Conservation (phyloP, 768 basidiomycete genomes). For the Tricholoma matsutake region DNA sequence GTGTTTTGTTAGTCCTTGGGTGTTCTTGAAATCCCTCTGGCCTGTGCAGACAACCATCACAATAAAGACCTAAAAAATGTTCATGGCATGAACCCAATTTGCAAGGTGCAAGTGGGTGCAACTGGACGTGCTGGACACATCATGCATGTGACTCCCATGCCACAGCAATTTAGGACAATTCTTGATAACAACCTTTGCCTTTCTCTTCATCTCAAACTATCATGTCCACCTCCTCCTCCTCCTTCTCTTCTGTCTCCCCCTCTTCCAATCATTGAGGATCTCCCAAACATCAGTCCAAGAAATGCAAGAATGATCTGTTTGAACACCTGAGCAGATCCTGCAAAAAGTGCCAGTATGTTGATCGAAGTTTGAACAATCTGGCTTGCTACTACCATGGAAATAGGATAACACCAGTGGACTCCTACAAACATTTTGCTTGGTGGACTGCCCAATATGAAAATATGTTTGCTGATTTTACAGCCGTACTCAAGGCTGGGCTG, state of each 20-base stretch:
- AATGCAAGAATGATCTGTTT: not conserved
- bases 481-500: not conserved
- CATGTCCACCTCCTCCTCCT: not conserved
- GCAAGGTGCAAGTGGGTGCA: not conserved
- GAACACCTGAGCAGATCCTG: not conserved
- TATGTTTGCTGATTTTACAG: not conserved
- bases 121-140: not conserved
- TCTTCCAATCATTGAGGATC: not conserved
- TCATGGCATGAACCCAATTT: not conserved
- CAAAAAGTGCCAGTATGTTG: not conserved
- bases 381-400: not conserved
- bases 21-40: not conserved
- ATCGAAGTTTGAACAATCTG: not conserved
- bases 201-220: not conserved
- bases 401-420: not conserved
- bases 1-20: not conserved
- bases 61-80: not conserved
- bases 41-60: not conserved
- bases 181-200: not conserved
- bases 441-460: not conserved
- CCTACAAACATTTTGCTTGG: constrained; percentile 4
- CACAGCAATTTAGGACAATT: not conserved
- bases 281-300: no score
- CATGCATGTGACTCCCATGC: not conserved
- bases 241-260: no score